phyloP scores from a whole-genome alignment of 2,329 filamentous ascomycete species.

The Nectriaceae sp. region DNA sequence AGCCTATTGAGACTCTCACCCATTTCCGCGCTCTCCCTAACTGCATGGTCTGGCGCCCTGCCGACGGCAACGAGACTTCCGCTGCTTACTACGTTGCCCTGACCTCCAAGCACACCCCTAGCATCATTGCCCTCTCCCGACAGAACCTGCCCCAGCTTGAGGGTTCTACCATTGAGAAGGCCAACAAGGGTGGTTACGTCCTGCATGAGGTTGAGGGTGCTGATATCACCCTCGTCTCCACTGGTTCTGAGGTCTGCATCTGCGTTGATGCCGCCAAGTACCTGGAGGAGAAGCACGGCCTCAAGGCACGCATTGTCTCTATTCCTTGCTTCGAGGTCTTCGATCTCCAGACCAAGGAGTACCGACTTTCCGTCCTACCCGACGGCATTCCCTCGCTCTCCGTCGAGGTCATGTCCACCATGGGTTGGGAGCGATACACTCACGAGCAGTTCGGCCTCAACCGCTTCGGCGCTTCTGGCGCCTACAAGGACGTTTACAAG shows the following conservation, averaged over 20 bases:
- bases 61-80: conserved; percentile 97
- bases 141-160: conserved; percentile 99
- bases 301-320: conserved; percentile 90
- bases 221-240: conserved; percentile 86
- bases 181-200: conserved; percentile 94
- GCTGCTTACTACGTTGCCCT: conserved; percentile 96
- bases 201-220: conserved; percentile 82
- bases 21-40: conserved; percentile 99
- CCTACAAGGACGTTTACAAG: conserved; percentile 98
- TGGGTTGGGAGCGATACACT: conserved; percentile 98
- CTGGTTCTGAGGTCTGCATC: conserved; percentile 94
- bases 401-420: conserved; percentile 94
- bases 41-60: conserved; percentile 99
- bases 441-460: conserved; percentile 99
- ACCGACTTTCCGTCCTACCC: conserved; percentile 88
- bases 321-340: conserved; percentile 98
- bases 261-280: conserved; percentile 90
- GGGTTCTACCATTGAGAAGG: conserved; percentile 86
- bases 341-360: conserved; percentile 90
- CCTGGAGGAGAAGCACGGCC: conserved; percentile 82
- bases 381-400: conserved; percentile 92
- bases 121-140: conserved; percentile 90
- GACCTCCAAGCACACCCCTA: conserved; percentile 86
- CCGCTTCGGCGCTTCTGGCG: conserved; percentile 95
- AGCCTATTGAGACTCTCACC: conserved; percentile 96